These are phyloP conservation scores for Phytophthora pistaciae DNA, from an alignment of 352 stramenopile genomes.

Conservation along the genomic window DNA sequence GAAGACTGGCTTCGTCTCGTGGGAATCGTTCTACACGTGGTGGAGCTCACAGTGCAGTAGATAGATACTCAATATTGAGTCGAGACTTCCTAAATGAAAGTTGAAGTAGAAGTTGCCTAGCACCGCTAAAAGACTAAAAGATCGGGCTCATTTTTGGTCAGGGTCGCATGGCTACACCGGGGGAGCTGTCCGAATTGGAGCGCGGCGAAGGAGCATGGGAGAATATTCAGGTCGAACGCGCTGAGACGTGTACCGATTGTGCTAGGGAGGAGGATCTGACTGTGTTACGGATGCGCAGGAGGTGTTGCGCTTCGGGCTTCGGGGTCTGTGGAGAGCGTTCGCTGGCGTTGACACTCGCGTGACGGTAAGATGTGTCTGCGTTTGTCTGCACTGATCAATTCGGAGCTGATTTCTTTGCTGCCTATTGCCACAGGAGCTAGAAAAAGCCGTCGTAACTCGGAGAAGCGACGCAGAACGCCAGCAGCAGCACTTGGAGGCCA, in stretches of 20 bases:
- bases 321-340: conserved; percentile 40
- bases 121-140: not conserved
- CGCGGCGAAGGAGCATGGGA: conserved; percentile 67
- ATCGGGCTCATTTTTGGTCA: conserved; percentile 1
- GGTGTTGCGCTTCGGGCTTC: conserved; percentile 58
- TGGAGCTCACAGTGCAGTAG: conserved; percentile 46
- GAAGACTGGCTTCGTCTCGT: conserved; percentile 65
- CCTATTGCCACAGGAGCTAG: conserved; percentile 23
- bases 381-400: not conserved
- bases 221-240: conserved; percentile 61
- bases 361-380: conserved; percentile 22
- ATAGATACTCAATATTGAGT: too few relatives aligned
- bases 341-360: conserved; percentile 31
- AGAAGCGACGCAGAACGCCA: conserved; percentile 32
- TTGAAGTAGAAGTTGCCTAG: conserved; percentile 14
- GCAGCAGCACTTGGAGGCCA: conserved; percentile 47
- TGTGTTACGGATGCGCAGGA: conserved; percentile 31
- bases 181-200: conserved; percentile 46
- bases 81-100: conserved; percentile 1
- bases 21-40: conserved; percentile 75
- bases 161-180: conserved; percentile 40
- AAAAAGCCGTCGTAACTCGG: conserved; percentile 22
- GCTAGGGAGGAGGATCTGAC: not conserved
- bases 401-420: not conserved
- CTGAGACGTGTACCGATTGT: not conserved